phyloP scores from a whole-genome alignment of 495 filamentous ascomycete species.

The Friedmanniomyces simplex region DNA sequence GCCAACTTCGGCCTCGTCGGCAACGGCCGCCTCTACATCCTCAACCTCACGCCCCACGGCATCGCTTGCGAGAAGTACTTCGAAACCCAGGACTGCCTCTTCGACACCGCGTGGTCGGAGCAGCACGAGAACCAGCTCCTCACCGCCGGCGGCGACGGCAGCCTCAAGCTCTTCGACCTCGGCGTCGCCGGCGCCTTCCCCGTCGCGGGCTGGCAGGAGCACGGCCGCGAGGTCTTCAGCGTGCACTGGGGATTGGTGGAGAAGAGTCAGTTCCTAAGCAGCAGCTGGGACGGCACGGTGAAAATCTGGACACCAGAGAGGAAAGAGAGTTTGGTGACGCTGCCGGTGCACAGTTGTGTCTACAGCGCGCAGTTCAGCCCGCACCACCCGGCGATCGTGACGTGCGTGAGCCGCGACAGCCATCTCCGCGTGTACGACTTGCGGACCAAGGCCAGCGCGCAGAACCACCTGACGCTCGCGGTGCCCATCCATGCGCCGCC shows the following conservation, averaged over 20 bases:
- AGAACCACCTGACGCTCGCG: conserved; percentile 67
- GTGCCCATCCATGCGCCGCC: conserved; percentile 67
- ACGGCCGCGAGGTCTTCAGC: conserved; percentile 82
- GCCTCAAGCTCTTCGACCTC: conserved; percentile 87
- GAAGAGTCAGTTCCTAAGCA: conserved; percentile 83
- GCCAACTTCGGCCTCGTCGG: conserved; percentile 95
- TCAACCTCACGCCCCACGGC: conserved; percentile 69
- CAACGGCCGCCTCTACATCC: conserved; percentile 78
- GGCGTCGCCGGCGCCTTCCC: conserved; percentile 68
- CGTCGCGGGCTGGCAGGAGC: conserved; percentile 79
- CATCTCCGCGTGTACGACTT: conserved; percentile 84
- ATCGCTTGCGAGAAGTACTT: conserved; percentile 80
- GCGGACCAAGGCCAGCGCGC: conserved; percentile 64
- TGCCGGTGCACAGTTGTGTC: conserved; percentile 83
- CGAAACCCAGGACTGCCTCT: conserved; percentile 94
- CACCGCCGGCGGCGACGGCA: conserved; percentile 79
- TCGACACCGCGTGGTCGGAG: conserved; percentile 89
- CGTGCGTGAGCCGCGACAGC: conserved; percentile 73
- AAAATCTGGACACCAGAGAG: conserved; percentile 81
- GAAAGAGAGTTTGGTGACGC: conserved; percentile 60
- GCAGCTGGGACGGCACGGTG: conserved; percentile 87
- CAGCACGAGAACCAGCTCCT: conserved; percentile 87
- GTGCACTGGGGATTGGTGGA: conserved; percentile 82
- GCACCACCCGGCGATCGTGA: conserved; percentile 65
- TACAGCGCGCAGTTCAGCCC: conserved; percentile 79